phyloP scores from a whole-genome alignment of 2,329 filamentous ascomycete species.

The Monilinia fructicola region DNA sequence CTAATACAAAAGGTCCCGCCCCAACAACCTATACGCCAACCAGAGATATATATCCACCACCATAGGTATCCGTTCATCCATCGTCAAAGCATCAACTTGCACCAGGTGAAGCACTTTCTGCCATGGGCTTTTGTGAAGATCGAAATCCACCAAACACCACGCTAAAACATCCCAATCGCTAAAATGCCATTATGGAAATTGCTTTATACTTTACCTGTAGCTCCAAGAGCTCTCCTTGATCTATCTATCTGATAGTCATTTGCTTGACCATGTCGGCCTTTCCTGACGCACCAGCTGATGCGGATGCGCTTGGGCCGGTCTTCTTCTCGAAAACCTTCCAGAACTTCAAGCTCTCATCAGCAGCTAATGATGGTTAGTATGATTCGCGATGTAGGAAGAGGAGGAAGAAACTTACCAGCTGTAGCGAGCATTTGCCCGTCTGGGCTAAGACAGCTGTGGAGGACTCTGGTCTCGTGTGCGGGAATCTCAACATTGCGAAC shows the following conservation, averaged over 20 bases:
- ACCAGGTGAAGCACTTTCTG: slow-evolving; percentile 49
- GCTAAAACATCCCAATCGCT: slow-evolving; percentile 49
- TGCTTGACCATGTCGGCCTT: slow-evolving; percentile 90
- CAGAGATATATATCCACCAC: neutral
- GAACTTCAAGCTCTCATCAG: slow-evolving; percentile 97
- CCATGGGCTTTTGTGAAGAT: slow-evolving; percentile 47
- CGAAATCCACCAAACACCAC: slow-evolving; percentile 51
- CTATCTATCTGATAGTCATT: slow-evolving; percentile 80
- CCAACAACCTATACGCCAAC: slow-evolving; percentile 20
- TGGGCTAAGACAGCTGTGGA: slow-evolving; percentile 95
- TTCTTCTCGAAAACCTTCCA: slow-evolving; percentile 99
- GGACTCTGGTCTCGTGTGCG: slow-evolving; percentile 91
- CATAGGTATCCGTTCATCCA: slow-evolving; percentile 32
- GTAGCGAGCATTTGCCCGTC: slow-evolving; percentile 98
- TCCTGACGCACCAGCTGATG: slow-evolving; percentile 65
- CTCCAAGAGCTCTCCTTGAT: slow-evolving; percentile 33
- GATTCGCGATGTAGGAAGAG: slow-evolving; percentile 9
- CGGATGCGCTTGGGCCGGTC: slow-evolving; percentile 67
- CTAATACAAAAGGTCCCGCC: slow-evolving; percentile 17
- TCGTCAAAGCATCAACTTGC: slow-evolving; percentile 40
- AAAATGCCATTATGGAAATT: slow-evolving; percentile 44
- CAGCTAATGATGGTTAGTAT: slow-evolving; percentile 54
- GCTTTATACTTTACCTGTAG: slow-evolving; percentile 40
- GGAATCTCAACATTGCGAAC: slow-evolving; percentile 98
- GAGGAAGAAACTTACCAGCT: slow-evolving; percentile 58